These are phyloP conservation scores for Trifolium pratense DNA, from an alignment of 306 rosid genomes.

Conservation along the genomic window DNA sequence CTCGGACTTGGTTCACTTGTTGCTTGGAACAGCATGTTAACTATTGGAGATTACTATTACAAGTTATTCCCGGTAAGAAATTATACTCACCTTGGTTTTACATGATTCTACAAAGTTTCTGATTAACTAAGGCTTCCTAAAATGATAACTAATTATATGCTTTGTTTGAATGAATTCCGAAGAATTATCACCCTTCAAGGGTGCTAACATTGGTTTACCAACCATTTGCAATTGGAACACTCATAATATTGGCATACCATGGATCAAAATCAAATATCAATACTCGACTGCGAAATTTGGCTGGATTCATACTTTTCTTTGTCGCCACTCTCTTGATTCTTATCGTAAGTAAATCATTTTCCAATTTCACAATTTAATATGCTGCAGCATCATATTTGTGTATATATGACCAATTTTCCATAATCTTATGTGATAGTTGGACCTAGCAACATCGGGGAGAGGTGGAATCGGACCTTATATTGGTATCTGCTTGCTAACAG, in stretches of 20 bases:
- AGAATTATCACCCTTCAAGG: slow-evolving; percentile 83
- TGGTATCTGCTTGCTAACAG: slow-evolving; percentile 67
- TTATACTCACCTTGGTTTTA: not conserved
- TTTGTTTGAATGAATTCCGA: slow-evolving; percentile 31
- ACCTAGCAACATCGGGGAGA: slow-evolving; percentile 70
- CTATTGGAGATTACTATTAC: slow-evolving; percentile 83
- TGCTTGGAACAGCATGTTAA: slow-evolving; percentile 78
- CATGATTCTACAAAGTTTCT: not conserved
- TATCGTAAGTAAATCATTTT: slow-evolving; percentile 57
- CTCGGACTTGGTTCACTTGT: slow-evolving; percentile 88
- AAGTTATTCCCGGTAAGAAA: slow-evolving; percentile 74
- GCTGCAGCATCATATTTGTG: not conserved
- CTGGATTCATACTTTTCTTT: slow-evolving; percentile 69
- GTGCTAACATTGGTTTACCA: slow-evolving; percentile 82
- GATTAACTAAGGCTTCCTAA: not conserved
- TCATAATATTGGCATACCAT: slow-evolving; percentile 57
- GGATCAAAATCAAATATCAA: slow-evolving; percentile 77
- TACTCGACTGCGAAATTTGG: slow-evolving; percentile 71
- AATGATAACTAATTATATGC: not conserved
- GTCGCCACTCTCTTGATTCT: slow-evolving; percentile 60
- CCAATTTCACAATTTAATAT: not conserved
- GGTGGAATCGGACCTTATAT: slow-evolving; percentile 79
- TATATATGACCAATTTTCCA: slow-evolving; percentile 5
- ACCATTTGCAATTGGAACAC: slow-evolving; percentile 69
- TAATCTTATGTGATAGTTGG: slow-evolving; percentile 60